Evolutionary conservation across 2,329 filamentous ascomycete species (phyloP), one percentile per base, ranked within the genome.

Genomic region (Penicillium psychrosexuale): DNA sequence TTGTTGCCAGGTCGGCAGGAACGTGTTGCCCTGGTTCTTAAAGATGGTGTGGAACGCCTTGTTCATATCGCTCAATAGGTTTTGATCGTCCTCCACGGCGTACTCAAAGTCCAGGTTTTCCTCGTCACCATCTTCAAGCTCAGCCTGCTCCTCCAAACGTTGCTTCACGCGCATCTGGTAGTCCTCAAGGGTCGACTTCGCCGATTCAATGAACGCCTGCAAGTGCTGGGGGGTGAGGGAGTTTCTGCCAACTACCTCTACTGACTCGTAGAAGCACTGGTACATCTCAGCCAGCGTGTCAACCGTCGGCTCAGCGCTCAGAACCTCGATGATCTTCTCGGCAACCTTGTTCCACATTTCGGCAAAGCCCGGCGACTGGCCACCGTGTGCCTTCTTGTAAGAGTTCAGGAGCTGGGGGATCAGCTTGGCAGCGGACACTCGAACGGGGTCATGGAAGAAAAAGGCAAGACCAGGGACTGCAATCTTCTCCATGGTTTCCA

Each of bases 31-130:
- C 71, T 97, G 91, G 77, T 96, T 92, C 80, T 97, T 97, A 82
- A 99, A 99, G 62, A 99, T 91, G 57, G 91, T 93, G 76, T 99
- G 94, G 83, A 96, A 99, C 0, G 94, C 93, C 80, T 99, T 99
- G 84, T 99, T 99, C 94, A 99, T 99, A 70, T 99, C 94, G 1
- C 92, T 96, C 40, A 99, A 82, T 17, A 99, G 82, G 22, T 91
- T 96, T 75, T 97, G 93, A 70, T 99, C 94, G 64, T 99, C 94
- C 73, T 99, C 94, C 45, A 99, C 92, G 12, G 93, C 94, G 65
- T 95, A 88, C 31, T 95, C 81, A 42, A 87, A 84, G 49, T 97
- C 93, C 64, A 97, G 89, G 15, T 87, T 87, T 56, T 94, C 87
- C 67, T 97, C 92, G 61, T 97, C 93, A 15, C 88, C 92, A 55